Percentiles rank a stretch among this genome's conserved stretches.
Evolutionary conservation across 176 grass and related monocot genomes (phyloP).

Genomic region (Aegilops speltoides): DNA sequence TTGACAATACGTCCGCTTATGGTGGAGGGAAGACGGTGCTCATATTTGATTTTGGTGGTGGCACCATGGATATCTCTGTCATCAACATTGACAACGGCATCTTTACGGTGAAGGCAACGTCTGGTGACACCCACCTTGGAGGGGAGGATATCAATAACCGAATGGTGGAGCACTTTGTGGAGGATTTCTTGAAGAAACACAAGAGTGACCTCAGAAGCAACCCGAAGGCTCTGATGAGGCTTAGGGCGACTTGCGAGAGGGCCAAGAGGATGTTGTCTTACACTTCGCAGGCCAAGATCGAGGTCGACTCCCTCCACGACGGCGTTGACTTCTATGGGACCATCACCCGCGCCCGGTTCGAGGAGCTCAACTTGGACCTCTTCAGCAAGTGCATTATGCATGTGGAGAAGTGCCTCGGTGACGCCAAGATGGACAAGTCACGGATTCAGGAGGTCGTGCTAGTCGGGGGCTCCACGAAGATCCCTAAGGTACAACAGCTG

Average conservation of each 20-base stretch:
- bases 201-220: no score
- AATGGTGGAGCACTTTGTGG: background rate
- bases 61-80: background rate
- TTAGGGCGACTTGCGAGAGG: background rate
- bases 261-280: background rate
- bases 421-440: constrained; percentile 69
- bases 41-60: background rate
- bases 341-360: constrained; percentile 68
- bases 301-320: constrained; percentile 59
- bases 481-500: constrained; percentile 78
- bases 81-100: background rate
- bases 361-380: constrained; percentile 80
- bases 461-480: constrained; percentile 62
- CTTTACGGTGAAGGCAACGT: background rate
- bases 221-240: no score
- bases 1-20: no score
- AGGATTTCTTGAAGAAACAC: no score
- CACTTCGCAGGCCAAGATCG: background rate
- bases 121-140: background rate
- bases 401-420: constrained; percentile 62
- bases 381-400: constrained; percentile 71
- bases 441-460: constrained; percentile 66
- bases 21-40: background rate
- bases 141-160: background rate
- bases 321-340: constrained; percentile 63